Evolutionary conservation across 345 rosid species (phyloP).

Genomic region (Euphorbia peplus): DNA sequence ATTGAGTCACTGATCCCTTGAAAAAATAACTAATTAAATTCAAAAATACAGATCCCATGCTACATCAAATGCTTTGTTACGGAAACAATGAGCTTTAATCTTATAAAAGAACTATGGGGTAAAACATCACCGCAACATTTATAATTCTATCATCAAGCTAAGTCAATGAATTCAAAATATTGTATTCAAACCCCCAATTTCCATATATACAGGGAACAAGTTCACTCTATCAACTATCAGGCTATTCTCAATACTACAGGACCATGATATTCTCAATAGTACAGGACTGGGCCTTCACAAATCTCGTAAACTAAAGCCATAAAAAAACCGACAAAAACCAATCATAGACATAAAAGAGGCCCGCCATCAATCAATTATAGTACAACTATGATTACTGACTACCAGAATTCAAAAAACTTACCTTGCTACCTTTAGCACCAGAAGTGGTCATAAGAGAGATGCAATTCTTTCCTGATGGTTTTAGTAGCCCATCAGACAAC

Average conservation of each 20-base stretch:
- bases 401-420: constrained; percentile 32
- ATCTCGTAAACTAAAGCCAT: not conserved
- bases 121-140: not conserved
- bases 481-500: constrained; percentile 77
- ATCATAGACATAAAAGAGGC: not conserved
- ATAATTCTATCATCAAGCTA: not conserved
- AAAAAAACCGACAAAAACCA: not conserved
- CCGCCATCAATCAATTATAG: not conserved
- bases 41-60: not conserved
- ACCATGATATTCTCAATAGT: too few species aligned
- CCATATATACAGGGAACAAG: too few species aligned
- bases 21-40: not conserved
- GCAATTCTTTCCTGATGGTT: constrained; percentile 80
- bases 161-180: not conserved
- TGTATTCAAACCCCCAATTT: too few species aligned
- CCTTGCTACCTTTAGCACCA: constrained; percentile 99
- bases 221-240: not conserved
- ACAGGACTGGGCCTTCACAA: too few species aligned
- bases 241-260: not conserved
- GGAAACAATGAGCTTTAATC: not conserved
- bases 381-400: constrained; percentile 1
- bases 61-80: not conserved
- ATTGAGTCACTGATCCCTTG: constrained; percentile 1
- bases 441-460: constrained; percentile 96
- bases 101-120: not conserved